Evolutionary conservation across 768 basidiomycete species (phyloP).

Genomic region (Tulasnella sp.): DNA sequence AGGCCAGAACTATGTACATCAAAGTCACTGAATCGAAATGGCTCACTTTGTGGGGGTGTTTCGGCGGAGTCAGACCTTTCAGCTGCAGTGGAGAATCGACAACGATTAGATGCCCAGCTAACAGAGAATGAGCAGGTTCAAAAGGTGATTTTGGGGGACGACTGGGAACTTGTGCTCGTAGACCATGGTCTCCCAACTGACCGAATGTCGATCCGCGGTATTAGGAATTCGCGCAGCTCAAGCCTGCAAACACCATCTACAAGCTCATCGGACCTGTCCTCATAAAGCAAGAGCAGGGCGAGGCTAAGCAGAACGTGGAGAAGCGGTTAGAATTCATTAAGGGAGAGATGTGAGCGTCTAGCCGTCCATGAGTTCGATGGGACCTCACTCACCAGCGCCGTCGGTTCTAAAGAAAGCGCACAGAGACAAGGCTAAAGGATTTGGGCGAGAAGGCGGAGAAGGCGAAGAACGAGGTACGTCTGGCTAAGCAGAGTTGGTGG

Average conservation of each 20-base stretch:
- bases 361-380: neutral
- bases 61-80: slow-evolving; percentile 56
- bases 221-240: slow-evolving; percentile 82
- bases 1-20: neutral
- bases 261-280: slow-evolving; percentile 92
- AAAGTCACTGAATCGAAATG: neutral
- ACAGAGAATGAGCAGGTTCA: slow-evolving; percentile 92
- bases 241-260: slow-evolving; percentile 77
- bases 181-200: neutral
- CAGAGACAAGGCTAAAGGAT: slow-evolving; percentile 82
- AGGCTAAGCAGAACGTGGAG: slow-evolving; percentile 86
- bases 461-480: slow-evolving; percentile 75
- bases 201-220: neutral
- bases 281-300: slow-evolving; percentile 83
- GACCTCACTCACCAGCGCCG: neutral
- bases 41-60: neutral
- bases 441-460: slow-evolving; percentile 73
- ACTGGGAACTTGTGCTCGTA: neutral
- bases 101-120: slow-evolving; percentile 85
- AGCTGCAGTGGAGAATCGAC: slow-evolving; percentile 73
- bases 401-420: slow-evolving; percentile 60
- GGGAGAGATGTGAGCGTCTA: slow-evolving; percentile 73
- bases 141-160: slow-evolving; percentile 57
- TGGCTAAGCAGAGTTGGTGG: slow-evolving; percentile 30
- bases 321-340: slow-evolving; percentile 88